phyloP scores from a whole-genome alignment of 805 yeast species.

The Ogataea pignaliae region DNA sequence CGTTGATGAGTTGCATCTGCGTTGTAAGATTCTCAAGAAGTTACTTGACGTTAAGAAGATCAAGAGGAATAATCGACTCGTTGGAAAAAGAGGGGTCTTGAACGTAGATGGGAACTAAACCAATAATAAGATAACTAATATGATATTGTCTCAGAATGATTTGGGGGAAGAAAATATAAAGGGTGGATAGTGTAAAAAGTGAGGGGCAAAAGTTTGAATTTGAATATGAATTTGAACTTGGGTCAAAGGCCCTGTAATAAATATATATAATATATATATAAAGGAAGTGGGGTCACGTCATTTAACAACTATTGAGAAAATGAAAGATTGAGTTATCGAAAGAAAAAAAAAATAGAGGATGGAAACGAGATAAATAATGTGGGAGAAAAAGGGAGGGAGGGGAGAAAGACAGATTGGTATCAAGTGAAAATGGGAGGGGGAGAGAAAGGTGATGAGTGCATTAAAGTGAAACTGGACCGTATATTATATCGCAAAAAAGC shows the following conservation, averaged over 20 bases:
- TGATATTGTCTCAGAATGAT: background rate
- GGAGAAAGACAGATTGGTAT: background rate
- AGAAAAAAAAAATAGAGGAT: background rate
- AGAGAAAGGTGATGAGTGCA: background rate
- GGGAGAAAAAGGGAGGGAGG: background rate
- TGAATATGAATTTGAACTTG: too few relatives aligned
- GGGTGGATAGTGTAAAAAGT: too few relatives aligned
- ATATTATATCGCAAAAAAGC: background rate
- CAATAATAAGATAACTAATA: too few relatives aligned
- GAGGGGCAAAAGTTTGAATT: too few relatives aligned
- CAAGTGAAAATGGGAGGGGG: background rate
- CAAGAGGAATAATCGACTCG: constrained; percentile 1
- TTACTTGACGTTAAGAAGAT: constrained; percentile 18
- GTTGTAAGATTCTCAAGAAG: constrained; percentile 17
- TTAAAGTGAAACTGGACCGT: background rate
- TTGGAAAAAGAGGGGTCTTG: background rate
- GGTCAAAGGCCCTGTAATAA: background rate
- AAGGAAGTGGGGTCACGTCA: background rate
- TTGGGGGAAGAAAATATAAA: background rate
- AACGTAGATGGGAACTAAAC: background rate
- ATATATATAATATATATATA: background rate
- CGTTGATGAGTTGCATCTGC: constrained; percentile 17
- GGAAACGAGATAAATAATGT: background rate
- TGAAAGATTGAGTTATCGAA: too few relatives aligned
- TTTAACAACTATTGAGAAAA: too few relatives aligned